A percentile compares a stretch with the other conserved stretches of the same genome.
Conservation (phyloP, 2,329 filamentous ascomycete species). For the Ophiocordyceps unilateralis region DNA sequence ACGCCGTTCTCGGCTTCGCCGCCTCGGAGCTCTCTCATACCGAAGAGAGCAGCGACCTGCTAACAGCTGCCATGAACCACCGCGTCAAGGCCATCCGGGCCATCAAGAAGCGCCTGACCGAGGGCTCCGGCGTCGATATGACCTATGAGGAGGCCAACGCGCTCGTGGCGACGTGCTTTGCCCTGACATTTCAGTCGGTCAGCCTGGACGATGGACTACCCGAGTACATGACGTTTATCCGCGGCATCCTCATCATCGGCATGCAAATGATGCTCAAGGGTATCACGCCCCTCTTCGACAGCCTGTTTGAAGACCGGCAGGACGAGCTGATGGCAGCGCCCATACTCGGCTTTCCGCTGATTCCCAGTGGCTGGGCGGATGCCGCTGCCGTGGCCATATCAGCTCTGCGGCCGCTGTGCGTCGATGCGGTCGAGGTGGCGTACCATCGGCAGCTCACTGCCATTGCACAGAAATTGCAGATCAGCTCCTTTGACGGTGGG, state of each 20-base stretch:
- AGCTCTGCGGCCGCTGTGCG: conserved; percentile 25
- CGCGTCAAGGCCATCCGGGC: conserved; percentile 47
- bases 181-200: conserved; percentile 41
- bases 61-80: conserved; percentile 42
- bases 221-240: conserved; percentile 44
- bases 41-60: conserved; percentile 29
- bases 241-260: conserved; percentile 36
- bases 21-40: conserved; percentile 44
- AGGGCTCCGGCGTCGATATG: conserved; percentile 20
- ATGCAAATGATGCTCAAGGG: conserved; percentile 34
- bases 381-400: conserved; percentile 26
- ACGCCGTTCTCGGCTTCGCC: conserved; percentile 49
- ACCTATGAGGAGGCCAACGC: conserved; percentile 39
- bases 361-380: conserved; percentile 26
- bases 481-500: conserved; percentile 34
- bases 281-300: conserved; percentile 31
- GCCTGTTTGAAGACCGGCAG: conserved; percentile 24
- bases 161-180: conserved; percentile 40
- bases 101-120: conserved; percentile 36
- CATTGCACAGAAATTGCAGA: conserved; percentile 32
- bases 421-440: conserved; percentile 22
- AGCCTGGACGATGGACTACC: conserved; percentile 37
- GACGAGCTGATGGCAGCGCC: conserved; percentile 23
- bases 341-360: conserved; percentile 27
- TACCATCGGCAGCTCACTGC: conserved; percentile 27